Evolutionary conservation across 257 asterid genomes (phyloP).

Genomic region (Rehmannia glutinosa): DNA sequence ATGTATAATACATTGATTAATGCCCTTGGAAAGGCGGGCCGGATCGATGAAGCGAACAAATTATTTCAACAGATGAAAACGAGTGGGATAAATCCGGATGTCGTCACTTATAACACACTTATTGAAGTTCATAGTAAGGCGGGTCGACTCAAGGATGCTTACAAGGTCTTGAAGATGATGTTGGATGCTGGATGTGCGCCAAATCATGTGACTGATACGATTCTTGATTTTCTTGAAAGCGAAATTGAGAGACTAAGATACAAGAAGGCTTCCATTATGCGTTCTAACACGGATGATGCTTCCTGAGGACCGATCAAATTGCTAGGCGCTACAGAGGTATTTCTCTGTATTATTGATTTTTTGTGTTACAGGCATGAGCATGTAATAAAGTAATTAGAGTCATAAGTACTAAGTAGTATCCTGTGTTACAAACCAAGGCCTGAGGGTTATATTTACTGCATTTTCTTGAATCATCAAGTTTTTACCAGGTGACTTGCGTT

Average conservation of each 20-base stretch:
- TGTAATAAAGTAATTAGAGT: no score
- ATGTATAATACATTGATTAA: conserved; percentile 92
- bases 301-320: no score
- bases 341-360: not conserved
- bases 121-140: conserved; percentile 84
- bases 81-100: conserved; percentile 86
- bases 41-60: conserved; percentile 59
- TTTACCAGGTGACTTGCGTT: no score
- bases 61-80: conserved; percentile 71
- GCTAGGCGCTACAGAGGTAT: no score
- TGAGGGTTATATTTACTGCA: no score
- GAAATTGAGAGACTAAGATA: conserved; percentile 64
- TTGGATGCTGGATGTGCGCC: conserved; percentile 92
- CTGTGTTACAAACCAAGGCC: no score
- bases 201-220: conserved; percentile 86
- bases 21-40: conserved; percentile 83
- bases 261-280: conserved; percentile 61
- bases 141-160: conserved; percentile 73
- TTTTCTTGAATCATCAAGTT: no score
- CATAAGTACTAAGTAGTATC: no score
- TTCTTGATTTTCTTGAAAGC: conserved; percentile 67
- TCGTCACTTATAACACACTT: conserved; percentile 80
- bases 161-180: conserved; percentile 76
- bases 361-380: no score
- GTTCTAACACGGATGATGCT: conserved; percentile 26